phyloP scores from a whole-genome alignment of 805 yeast species.

The Ogataea haglerorum region DNA sequence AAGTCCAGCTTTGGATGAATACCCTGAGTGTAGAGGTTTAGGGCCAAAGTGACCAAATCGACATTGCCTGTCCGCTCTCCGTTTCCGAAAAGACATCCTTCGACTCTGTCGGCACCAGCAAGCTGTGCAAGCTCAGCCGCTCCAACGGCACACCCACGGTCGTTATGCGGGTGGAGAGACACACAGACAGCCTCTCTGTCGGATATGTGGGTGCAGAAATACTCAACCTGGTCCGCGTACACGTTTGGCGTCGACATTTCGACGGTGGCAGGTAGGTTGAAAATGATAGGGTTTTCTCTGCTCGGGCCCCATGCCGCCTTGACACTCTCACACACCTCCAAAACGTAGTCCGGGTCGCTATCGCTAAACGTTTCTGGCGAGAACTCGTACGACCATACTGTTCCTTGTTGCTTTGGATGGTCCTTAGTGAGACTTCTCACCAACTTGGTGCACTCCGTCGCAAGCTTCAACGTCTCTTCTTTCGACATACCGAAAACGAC shows the following conservation, averaged over 20 bases:
- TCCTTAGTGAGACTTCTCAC: slow-evolving; percentile 71
- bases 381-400: slow-evolving; percentile 70
- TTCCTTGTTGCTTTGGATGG: slow-evolving; percentile 59
- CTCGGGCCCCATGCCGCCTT: slow-evolving; percentile 77
- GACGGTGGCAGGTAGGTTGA: slow-evolving; percentile 79
- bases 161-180: slow-evolving; percentile 77
- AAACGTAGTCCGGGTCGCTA: slow-evolving; percentile 68
- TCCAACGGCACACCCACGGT: slow-evolving; percentile 84
- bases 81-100: slow-evolving; percentile 78
- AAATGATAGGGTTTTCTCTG: slow-evolving; percentile 65
- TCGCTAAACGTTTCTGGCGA: slow-evolving; percentile 79
- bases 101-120: slow-evolving; percentile 83
- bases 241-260: slow-evolving; percentile 74
- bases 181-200: slow-evolving; percentile 69
- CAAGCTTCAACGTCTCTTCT: slow-evolving; percentile 63
- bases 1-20: slow-evolving; percentile 69
- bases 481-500: slow-evolving; percentile 70
- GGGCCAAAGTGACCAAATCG: slow-evolving; percentile 69
- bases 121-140: slow-evolving; percentile 72
- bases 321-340: slow-evolving; percentile 76
- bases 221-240: slow-evolving; percentile 79
- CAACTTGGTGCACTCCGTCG: slow-evolving; percentile 65
- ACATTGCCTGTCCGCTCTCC: slow-evolving; percentile 87
- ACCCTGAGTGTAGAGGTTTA: slow-evolving; percentile 77
- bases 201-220: slow-evolving; percentile 60